These are phyloP conservation scores for Carex scoparia DNA, from an alignment of 176 grass and related monocot species.

Conservation along the genomic window DNA sequence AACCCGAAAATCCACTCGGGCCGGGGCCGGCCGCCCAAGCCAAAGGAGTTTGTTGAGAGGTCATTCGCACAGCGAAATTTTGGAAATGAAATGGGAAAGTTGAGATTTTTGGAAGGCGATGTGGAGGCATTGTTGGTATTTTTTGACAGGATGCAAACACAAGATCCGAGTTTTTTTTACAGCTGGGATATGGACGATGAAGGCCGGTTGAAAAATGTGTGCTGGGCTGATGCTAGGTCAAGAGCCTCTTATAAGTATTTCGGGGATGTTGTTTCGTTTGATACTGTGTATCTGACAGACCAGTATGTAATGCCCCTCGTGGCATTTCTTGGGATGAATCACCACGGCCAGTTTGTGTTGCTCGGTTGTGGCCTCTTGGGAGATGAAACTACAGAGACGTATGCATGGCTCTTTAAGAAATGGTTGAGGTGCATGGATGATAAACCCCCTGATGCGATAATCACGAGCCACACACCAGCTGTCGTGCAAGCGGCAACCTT, in stretches of 20 bases:
- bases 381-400: constrained; percentile 51
- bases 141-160: constrained; percentile 55
- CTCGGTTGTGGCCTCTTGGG: constrained; percentile 63
- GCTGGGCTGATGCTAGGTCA: constrained; percentile 73
- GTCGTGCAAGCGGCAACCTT: constrained; percentile 48
- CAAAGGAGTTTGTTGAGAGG: constrained; percentile 18
- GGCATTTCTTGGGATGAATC: constrained; percentile 71
- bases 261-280: constrained; percentile 55
- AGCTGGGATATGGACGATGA: constrained; percentile 79
- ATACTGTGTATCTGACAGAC: constrained; percentile 67
- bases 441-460: constrained; percentile 70
- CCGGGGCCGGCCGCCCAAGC: constrained; percentile 16
- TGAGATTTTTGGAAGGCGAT: constrained; percentile 27
- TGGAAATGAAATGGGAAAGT: constrained; percentile 5
- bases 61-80: constrained; percentile 24
- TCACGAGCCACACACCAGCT: constrained; percentile 46
- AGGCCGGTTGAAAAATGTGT: constrained; percentile 56
- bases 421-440: constrained; percentile 71
- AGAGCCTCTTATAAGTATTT: constrained; percentile 61
- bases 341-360: constrained; percentile 76
- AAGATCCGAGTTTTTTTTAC: constrained; percentile 64
- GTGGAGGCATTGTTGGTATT: constrained; percentile 39
- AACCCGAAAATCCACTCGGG: constrained; percentile 24
- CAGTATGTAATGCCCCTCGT: constrained; percentile 41
- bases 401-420: constrained; percentile 68